phyloP scores from a whole-genome alignment of 805 yeast species.

The Nakazawaea wyomingensis region DNA sequence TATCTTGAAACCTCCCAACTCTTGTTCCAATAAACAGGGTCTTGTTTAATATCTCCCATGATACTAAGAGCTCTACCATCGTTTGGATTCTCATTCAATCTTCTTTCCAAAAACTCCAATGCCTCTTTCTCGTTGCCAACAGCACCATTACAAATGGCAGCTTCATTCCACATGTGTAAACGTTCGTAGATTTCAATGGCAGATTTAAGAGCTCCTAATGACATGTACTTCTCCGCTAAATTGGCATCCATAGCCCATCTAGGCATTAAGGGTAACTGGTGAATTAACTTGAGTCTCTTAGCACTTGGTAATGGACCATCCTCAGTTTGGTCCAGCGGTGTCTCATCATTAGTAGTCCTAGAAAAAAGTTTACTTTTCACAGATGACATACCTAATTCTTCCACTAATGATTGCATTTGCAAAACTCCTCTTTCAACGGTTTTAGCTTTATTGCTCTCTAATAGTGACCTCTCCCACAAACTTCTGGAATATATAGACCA shows the following conservation, averaged over 20 bases:
- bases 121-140: slow-evolving; percentile 72
- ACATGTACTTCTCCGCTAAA: slow-evolving; percentile 82
- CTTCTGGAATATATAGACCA: slow-evolving; percentile 80
- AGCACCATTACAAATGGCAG: slow-evolving; percentile 87
- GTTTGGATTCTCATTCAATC: slow-evolving; percentile 52
- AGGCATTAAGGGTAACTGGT: slow-evolving; percentile 72
- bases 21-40: slow-evolving; percentile 71
- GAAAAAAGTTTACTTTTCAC: slow-evolving; percentile 54
- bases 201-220: slow-evolving; percentile 76
- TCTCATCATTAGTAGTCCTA: slow-evolving; percentile 29
- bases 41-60: slow-evolving; percentile 77
- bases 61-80: slow-evolving; percentile 84
- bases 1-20: slow-evolving; percentile 87
- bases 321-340: slow-evolving; percentile 22
- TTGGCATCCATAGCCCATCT: slow-evolving; percentile 79
- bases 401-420: slow-evolving; percentile 88
- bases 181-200: slow-evolving; percentile 89
- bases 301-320: slow-evolving; percentile 35
- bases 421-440: slow-evolving; percentile 92
- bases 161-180: slow-evolving; percentile 69
- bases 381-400: slow-evolving; percentile 68
- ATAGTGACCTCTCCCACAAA: slow-evolving; percentile 82
- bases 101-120: slow-evolving; percentile 45
- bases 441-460: slow-evolving; percentile 75
- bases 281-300: slow-evolving; percentile 60